Base-by-base conservation (phyloP, 164 flowering plant genomes). In the Tetracentron sinense region DNA sequence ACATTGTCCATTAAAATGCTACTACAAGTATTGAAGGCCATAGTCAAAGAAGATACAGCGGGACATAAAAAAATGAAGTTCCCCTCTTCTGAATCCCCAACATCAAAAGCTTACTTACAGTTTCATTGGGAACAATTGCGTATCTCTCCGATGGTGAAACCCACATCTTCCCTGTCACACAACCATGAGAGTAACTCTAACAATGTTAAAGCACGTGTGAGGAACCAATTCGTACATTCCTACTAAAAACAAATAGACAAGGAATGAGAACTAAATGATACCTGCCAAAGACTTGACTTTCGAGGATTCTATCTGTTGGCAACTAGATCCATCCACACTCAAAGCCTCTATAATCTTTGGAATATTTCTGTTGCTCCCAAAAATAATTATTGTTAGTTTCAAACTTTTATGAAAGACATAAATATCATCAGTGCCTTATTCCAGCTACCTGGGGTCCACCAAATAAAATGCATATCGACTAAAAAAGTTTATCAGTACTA, bases 71-170 rank as follows among this genome's bases (percentile, higher is more conserved):
- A 33, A 33, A 33, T n/a, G 14, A 20, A 54, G 60, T 25, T 22
- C 57, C 11, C n/a, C n/a, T n/a, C n/a, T n/a, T n/a, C n/a, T n/a
- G n/a, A n/a, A n/a, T n/a, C n/a, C n/a, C n/a, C n/a, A n/a, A 11
- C 20, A 26, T 42, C 2, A 50, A 42, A 20, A 29, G 31, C 7
- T n/a, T 62, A 67, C 92, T 77, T 78, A 88, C 96, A 54, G 74
- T 76, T 81, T 91, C 97, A 78, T 77, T 88, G 30, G 99, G 99
- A 70, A 94, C 99, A 72, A 91, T 78, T 27, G 96, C 99, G 75
- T 94, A 94, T 88, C 92, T 83, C 74, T 84, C 86, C 27, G 89
- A 67, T 26, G 92, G 96, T 46, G 90, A 84, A 56, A 84, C 78
- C 84, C 81, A 82, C 20, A 65, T 58, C 77, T 82, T 89, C 48